Percentiles rank a stretch among this genome's conserved stretches.
Evolutionary conservation across 345 rosid genomes (phyloP).

Genomic region (Brassica carinata): DNA sequence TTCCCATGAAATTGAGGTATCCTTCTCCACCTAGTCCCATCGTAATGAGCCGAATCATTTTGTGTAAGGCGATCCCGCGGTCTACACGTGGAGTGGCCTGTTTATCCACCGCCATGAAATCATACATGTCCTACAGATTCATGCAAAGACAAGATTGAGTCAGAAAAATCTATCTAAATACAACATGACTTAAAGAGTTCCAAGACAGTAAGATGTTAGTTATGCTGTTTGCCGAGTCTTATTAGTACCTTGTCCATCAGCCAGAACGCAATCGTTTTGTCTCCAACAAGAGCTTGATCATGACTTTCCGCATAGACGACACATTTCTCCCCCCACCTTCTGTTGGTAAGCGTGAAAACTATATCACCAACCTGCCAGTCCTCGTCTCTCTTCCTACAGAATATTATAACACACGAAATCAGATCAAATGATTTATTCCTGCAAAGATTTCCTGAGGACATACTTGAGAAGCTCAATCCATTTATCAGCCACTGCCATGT

Average conservation of each 20-base stretch:
- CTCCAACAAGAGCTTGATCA: constrained; percentile 99
- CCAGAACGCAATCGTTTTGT: constrained; percentile 97
- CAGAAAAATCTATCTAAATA: background rate
- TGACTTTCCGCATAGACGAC: constrained; percentile 93
- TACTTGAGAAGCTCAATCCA: constrained; percentile 97
- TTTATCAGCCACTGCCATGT: constrained; percentile 96
- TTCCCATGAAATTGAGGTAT: constrained; percentile 97
- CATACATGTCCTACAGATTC: constrained; percentile 85
- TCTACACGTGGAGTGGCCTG: constrained; percentile 80
- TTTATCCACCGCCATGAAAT: constrained; percentile 87
- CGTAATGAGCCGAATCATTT: constrained; percentile 92
- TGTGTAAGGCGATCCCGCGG: constrained; percentile 96
- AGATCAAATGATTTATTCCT: background rate
- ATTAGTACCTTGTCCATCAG: constrained; percentile 88
- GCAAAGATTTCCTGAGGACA: constrained; percentile 23
- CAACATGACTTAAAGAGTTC: background rate
- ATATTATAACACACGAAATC: constrained; percentile 17
- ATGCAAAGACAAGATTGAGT: constrained; percentile 12
- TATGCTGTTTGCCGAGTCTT: constrained; percentile 1
- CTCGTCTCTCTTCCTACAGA: constrained; percentile 81
- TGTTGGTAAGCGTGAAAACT: constrained; percentile 69
- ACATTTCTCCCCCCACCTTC: constrained; percentile 92
- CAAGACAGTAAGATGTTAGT: constrained; percentile 10
- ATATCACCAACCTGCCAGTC: constrained; percentile 86
- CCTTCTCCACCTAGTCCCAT: constrained; percentile 99